Conservation (phyloP, 2,329 filamentous ascomycete species). For the Colletotrichum lini region DNA sequence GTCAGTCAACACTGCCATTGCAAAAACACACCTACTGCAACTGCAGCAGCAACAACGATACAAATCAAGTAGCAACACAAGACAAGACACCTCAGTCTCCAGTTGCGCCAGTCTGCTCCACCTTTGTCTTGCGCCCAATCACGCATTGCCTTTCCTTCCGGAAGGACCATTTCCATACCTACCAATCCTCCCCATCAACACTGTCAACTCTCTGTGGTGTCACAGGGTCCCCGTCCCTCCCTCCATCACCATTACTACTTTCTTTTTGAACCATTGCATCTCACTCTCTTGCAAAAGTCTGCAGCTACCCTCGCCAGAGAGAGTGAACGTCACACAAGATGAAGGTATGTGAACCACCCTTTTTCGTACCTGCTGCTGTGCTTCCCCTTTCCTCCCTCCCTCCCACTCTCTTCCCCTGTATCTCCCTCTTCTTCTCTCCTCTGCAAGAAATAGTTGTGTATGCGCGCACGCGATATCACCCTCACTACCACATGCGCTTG, state of each 20-base stretch:
- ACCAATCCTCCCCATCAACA: conserved; percentile 12
- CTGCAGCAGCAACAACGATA: neutral
- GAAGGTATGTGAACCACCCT: conserved; percentile 42
- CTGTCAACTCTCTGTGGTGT: conserved; percentile 28
- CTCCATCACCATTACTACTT: conserved; percentile 31
- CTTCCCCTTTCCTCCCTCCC: conserved; percentile 10
- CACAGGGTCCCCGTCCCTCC: conserved; percentile 19
- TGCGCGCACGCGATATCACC: conserved; percentile 7
- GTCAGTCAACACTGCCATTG: conserved; percentile 17
- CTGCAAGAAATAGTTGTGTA: neutral
- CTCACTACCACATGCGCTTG: conserved; percentile 16
- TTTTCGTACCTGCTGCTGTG: conserved; percentile 23
- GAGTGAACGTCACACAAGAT: conserved; percentile 43
- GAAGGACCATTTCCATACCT: conserved; percentile 23
- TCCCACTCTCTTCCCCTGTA: conserved; percentile 16
- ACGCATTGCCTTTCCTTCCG: conserved; percentile 11
- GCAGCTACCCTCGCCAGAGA: conserved; percentile 21
- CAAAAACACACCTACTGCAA: neutral
- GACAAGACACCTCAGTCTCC: neutral
- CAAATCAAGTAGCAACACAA: neutral
- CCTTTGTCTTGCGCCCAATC: conserved; percentile 29
- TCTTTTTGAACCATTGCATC: conserved; percentile 26
- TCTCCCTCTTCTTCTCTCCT: neutral
- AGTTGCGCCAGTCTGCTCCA: conserved; percentile 24
- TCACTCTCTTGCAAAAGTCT: conserved; percentile 4